Base-by-base conservation (phyloP, 2,329 filamentous ascomycete species). In the Eurotiales sp. region DNA sequence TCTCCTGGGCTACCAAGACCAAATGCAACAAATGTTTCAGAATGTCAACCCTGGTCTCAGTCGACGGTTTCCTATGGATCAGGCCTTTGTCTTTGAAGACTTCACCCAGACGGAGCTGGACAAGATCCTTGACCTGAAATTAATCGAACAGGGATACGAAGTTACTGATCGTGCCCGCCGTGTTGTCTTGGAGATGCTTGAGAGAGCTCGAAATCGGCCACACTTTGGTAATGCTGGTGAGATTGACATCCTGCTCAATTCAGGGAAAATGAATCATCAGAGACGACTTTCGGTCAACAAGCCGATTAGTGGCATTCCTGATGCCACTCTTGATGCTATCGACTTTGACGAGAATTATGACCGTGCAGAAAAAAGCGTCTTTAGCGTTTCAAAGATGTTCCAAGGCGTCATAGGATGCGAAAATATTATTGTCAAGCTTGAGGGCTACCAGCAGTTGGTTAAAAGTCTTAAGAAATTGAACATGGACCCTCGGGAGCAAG, bases 201-300 rank as follows among this genome's bases (percentile, higher is more conserved):
- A 70, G 6, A 76, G 84, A 3, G 77, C 79, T 1, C 78, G 85
- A 0, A 85, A 85, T 56, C 74, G 80, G 0, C 78, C 79, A 0
- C 79, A 86, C 55, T 88, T 88, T 62, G 82, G 87, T 1, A 91
- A 92, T 58, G 86, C 82, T 0, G 82, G 86, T 0, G 86, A 89
- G 55, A 80, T 93, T 15, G 86, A 92, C 42, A 86, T 79, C n/a
- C 62, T 89, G 0, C 70, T 88, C 0, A 74, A 81, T 44, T 63
- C 64, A 1, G 80, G 84, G 1, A 87, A 86, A 55, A 61, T 66
- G 4, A 58, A 65, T 1, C 74, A 80, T 54, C 78, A 82, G 52
- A 67, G 72, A 50, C 70, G 79, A 21, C 51, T 71, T 8, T 56
- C 46, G n/a, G 21, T 19, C 14, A 46, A 14, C 27, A 6, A 17